Conservation (phyloP, 495 filamentous ascomycete species). For the Aspergillus kassunensis region DNA sequence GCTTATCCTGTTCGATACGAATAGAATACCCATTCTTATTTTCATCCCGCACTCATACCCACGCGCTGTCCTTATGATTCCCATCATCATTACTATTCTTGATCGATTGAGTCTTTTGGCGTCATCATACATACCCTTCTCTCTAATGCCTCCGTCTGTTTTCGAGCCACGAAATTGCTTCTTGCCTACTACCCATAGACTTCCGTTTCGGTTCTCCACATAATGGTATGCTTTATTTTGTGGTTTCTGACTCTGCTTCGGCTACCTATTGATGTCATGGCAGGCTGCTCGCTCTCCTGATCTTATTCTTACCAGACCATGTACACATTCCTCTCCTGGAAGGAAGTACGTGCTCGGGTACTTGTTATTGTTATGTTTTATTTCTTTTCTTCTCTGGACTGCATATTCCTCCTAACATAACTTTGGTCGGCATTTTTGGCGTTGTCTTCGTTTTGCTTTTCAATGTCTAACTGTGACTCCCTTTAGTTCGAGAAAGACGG, state of each 20-base stretch:
- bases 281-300: not conserved
- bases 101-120: constrained; percentile 14
- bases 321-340: not conserved
- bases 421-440: not conserved
- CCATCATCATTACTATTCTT: not conserved
- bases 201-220: not conserved
- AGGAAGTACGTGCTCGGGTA: no score
- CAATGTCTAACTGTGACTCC: no score
- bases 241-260: not conserved
- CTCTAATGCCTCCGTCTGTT: constrained; percentile 9
- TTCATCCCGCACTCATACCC: not conserved
- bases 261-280: no score
- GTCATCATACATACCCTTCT: constrained; percentile 20
- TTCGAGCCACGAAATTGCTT: not conserved
- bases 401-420: not conserved
- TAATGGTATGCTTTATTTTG: not conserved
- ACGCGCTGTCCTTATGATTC: not conserved
- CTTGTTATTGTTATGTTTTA: not conserved
- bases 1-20: not conserved
- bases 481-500: not conserved
- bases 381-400: not conserved
- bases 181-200: constrained; percentile 13
- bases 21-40: no score
- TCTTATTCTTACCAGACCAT: not conserved
- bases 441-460: not conserved